Percentiles rank a stretch among this genome's conserved stretches.
Evolutionary conservation across 208 protist genomes (phyloP).

Genomic region (Wallacemonas collosoma): DNA sequence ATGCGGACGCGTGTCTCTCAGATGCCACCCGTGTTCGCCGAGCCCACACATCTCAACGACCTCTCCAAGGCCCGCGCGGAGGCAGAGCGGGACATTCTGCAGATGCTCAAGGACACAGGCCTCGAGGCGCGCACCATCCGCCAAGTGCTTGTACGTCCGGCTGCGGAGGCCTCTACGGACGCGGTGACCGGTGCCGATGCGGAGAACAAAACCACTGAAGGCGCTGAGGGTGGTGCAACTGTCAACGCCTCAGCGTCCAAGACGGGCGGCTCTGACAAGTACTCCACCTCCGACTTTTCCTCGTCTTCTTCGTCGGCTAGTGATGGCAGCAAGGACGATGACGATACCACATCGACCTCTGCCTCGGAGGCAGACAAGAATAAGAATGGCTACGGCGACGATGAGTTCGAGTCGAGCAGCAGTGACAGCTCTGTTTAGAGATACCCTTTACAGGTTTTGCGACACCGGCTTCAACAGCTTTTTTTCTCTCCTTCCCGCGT

Average conservation of each 20-base stretch:
- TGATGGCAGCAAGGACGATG: slow-evolving; percentile 2
- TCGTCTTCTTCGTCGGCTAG: slow-evolving; percentile 8
- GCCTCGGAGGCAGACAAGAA: neutral
- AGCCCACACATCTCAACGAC: slow-evolving; percentile 71
- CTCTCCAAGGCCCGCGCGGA: slow-evolving; percentile 58
- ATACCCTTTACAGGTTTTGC: slow-evolving; percentile 10
- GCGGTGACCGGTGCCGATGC: neutral
- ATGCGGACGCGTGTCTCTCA: slow-evolving; percentile 71
- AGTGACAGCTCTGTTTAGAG: slow-evolving; percentile 13
- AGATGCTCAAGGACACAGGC: slow-evolving; percentile 66
- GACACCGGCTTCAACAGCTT: neutral
- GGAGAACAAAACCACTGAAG: neutral
- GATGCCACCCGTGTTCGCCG: slow-evolving; percentile 84
- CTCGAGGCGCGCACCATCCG: slow-evolving; percentile 60
- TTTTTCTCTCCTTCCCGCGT: neutral
- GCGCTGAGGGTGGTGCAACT: neutral
- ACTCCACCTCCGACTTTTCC: slow-evolving; percentile 3
- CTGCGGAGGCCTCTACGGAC: slow-evolving; percentile 6
- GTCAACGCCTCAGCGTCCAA: neutral
- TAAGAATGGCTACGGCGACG: slow-evolving; percentile 24
- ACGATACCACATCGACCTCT: neutral
- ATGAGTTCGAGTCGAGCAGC: slow-evolving; percentile 33
- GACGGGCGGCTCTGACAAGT: neutral
- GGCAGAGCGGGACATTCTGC: slow-evolving; percentile 68
- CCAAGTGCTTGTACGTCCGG: slow-evolving; percentile 36